Percentiles rank a stretch among this genome's conserved stretches.
Conservation (phyloP, 495 filamentous ascomycete genomes). For the Penicillium macrosclerotiorum region DNA sequence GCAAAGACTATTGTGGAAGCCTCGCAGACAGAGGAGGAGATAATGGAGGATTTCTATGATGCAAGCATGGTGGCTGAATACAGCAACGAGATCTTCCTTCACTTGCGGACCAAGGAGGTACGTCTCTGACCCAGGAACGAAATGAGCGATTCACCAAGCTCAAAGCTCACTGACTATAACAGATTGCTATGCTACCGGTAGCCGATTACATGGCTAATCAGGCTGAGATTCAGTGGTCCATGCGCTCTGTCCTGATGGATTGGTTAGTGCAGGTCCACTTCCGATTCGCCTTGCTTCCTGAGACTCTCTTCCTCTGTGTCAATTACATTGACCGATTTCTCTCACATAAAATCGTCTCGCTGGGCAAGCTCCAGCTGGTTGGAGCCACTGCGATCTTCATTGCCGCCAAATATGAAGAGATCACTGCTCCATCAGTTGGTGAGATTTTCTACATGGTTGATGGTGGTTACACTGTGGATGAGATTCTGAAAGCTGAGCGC, state of each 20-base stretch:
- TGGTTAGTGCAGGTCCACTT: slow-evolving; percentile 96
- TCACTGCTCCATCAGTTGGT: slow-evolving; percentile 88
- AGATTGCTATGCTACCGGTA: slow-evolving; percentile 81
- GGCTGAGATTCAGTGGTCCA: slow-evolving; percentile 97
- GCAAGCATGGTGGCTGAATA: slow-evolving; percentile 99
- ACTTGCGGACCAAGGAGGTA: slow-evolving; percentile 90
- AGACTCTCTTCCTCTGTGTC: slow-evolving; percentile 89
- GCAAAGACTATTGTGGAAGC: slow-evolving; percentile 68
- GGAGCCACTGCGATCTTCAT: slow-evolving; percentile 95
- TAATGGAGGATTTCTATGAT: slow-evolving; percentile 87
- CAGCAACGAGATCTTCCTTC: slow-evolving; percentile 88
- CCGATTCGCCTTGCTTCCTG: slow-evolving; percentile 85
- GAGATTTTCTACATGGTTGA: slow-evolving; percentile 99
- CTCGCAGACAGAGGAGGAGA: slow-evolving; percentile 56
- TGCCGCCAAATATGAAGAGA: slow-evolving; percentile 97
- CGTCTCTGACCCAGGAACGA: slow-evolving; percentile 28
- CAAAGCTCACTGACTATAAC: slow-evolving; percentile 18
- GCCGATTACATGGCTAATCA: slow-evolving; percentile 95
- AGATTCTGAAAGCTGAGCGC: slow-evolving; percentile 94
- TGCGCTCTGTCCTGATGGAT: slow-evolving; percentile 96
- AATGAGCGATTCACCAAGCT: background rate
- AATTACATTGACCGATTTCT: slow-evolving; percentile 98
- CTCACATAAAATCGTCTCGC: slow-evolving; percentile 88
- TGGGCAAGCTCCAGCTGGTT: slow-evolving; percentile 93
- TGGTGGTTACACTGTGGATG: slow-evolving; percentile 79